Conservation (phyloP, 164 flowering plant species). For the Dillenia suffruticosa region DNA sequence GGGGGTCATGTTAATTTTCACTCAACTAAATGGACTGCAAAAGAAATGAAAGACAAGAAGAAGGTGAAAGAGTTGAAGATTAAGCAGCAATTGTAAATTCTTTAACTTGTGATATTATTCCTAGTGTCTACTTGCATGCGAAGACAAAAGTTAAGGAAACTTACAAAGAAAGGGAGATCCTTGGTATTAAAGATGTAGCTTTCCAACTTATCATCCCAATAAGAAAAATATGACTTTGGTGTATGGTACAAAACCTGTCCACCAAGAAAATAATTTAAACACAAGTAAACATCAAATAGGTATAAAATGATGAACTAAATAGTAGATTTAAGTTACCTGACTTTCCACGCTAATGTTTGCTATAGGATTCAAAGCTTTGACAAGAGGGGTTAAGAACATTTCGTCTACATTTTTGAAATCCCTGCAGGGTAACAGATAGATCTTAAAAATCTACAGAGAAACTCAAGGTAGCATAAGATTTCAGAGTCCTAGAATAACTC, state of each 20-base stretch:
- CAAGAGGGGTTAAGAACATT: slow-evolving; percentile 53
- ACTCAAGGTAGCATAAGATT: too few relatives aligned
- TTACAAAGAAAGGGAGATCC: slow-evolving; percentile 97
- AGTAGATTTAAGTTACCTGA: slow-evolving; percentile 47
- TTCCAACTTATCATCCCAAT: slow-evolving; percentile 63
- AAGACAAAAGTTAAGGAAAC: slow-evolving; percentile 13
- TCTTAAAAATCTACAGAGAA: too few relatives aligned
- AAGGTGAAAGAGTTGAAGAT: too few relatives aligned
- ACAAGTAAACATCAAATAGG: slow-evolving; percentile 3
- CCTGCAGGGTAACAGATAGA: slow-evolving; percentile 34
- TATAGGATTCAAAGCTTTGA: slow-evolving; percentile 63
- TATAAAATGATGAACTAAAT: not conserved
- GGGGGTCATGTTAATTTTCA: too few relatives aligned
- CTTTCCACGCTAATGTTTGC: slow-evolving; percentile 84
- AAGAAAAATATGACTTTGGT: slow-evolving; percentile 79
- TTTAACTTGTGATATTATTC: too few relatives aligned
- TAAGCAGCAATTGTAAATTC: too few relatives aligned
- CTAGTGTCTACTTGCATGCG: too few relatives aligned
- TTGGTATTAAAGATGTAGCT: slow-evolving; percentile 64
- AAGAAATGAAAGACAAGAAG: too few relatives aligned
- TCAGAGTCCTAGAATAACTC: too few relatives aligned
- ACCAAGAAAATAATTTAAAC: slow-evolving; percentile 6
- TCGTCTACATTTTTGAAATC: slow-evolving; percentile 65
- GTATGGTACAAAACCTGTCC: slow-evolving; percentile 85
- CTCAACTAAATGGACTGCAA: too few relatives aligned